Percentiles rank a stretch among this genome's conserved stretches.
Conservation (phyloP, 148 eudicot genomes). For the Talinum fruticosum region DNA sequence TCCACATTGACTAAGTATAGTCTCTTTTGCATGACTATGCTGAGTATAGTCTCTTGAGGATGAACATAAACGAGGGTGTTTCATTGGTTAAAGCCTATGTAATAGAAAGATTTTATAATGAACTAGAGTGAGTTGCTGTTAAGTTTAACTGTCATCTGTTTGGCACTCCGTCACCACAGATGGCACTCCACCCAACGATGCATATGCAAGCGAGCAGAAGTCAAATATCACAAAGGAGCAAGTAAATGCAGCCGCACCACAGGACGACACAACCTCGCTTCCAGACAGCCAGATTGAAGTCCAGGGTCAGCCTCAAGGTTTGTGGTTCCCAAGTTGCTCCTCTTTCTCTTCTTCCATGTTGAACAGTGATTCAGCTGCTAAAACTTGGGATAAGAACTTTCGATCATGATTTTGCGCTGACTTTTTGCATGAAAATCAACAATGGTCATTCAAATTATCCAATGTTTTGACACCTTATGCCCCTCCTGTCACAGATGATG, state of each 20-base stretch:
- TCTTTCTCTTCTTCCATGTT: neutral
- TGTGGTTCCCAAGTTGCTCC: neutral
- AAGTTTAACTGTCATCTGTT: no score
- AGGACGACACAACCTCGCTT: neutral
- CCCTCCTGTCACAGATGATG: neutral
- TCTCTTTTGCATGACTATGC: neutral
- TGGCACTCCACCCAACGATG: conserved; percentile 40
- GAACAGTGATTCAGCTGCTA: neutral
- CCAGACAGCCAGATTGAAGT: neutral
- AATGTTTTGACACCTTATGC: neutral
- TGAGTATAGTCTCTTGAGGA: neutral
- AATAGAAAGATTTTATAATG: neutral
- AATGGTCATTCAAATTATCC: neutral
- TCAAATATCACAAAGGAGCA: neutral
- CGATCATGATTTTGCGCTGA: neutral
- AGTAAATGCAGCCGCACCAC: neutral
- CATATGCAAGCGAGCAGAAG: neutral
- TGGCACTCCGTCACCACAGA: conserved; percentile 33
- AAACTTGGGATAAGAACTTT: neutral
- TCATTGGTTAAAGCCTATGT: neutral
- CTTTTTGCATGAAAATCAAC: neutral
- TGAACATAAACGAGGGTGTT: neutral
- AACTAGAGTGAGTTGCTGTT: neutral
- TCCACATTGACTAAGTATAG: neutral
- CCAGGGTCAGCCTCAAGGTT: neutral